These are phyloP conservation scores for Phytophthora tentaculata DNA, from an alignment of 352 stramenopile genomes.

Conservation along the genomic window DNA sequence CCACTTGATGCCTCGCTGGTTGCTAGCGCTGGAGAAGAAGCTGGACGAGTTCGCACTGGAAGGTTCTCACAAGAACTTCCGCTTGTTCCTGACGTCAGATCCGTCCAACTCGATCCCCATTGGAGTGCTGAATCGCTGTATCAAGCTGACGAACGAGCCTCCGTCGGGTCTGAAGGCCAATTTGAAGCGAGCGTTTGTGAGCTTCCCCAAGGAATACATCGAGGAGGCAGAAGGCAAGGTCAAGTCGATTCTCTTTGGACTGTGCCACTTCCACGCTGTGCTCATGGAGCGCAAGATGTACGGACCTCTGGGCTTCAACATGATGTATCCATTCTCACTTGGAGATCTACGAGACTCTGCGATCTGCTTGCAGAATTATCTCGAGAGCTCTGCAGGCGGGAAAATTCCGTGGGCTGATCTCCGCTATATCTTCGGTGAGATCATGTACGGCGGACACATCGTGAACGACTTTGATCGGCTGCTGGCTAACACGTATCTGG, in stretches of 20 bases:
- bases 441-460: slow-evolving; percentile 97
- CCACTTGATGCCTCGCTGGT: slow-evolving; percentile 97
- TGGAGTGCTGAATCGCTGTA: slow-evolving; percentile 95
- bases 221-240: slow-evolving; percentile 96
- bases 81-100: slow-evolving; percentile 95
- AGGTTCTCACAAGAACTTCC: slow-evolving; percentile 94
- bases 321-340: slow-evolving; percentile 98
- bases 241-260: slow-evolving; percentile 97
- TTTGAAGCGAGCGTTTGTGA: slow-evolving; percentile 96
- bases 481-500: slow-evolving; percentile 96
- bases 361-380: slow-evolving; percentile 96
- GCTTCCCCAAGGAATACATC: slow-evolving; percentile 96
- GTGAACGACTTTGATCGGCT: slow-evolving; percentile 97
- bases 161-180: slow-evolving; percentile 96
- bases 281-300: slow-evolving; percentile 99
- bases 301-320: slow-evolving; percentile 98
- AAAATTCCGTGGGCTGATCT: slow-evolving; percentile 98
- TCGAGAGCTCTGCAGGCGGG: slow-evolving; percentile 93
- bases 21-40: slow-evolving; percentile 97
- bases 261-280: slow-evolving; percentile 97
- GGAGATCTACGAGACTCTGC: slow-evolving; percentile 95
- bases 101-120: slow-evolving; percentile 95
- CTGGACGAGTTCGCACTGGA: slow-evolving; percentile 95
- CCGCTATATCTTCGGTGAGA: slow-evolving; percentile 97
- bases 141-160: slow-evolving; percentile 97